Evolutionary conservation across 257 asterid species (phyloP), one percentile per base, ranked within the genome.

Genomic region (Fraxinus quadrangulata): DNA sequence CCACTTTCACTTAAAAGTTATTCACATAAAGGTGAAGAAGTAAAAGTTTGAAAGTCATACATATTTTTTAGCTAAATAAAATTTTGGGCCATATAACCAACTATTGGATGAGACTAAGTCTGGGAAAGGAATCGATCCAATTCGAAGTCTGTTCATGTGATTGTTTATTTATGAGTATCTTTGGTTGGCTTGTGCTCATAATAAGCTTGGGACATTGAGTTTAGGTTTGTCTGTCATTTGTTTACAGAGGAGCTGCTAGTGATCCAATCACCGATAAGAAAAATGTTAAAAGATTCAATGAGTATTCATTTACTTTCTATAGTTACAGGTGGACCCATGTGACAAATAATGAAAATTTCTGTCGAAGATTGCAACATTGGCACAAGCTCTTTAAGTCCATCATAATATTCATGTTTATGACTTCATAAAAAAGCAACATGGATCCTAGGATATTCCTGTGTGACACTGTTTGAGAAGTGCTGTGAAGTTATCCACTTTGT

Each of bases 201-300:
- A 17, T 51, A 68, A 67, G 40, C 33, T 42, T 77, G 47, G 72
- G 17, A 23, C 12, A 59, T 70, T 71, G 71, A 39, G 51, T 73
- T 67, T 69, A 42, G 67, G 39, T 70, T 23, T 34, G 34, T 13
- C 70, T 36, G 34, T 49, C 26, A 24, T 54, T 40, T 3, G 3
- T 40, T 69, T 69, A 59, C 37, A 47, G 72, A 73, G 33, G 72
- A 66, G 42, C 78, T 67, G 70, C 63, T 51, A 51, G 63, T 28
- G 9, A 13, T 39, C 6, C 68, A 24, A 16, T 51, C 45, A 39
- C 66, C 51, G 79, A 75, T 23, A 59, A 34, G 30, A 73, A n/a
- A 28, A 23, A 42, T 23, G 2, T 42, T 47, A 14, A 72, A 14
- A 28, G 12, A 42, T 21, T 39, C 37, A 40, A 40, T 42, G 24